phyloP scores from a whole-genome alignment of 73 alveolate genomes.

The Durusdinium trenchii region DNA sequence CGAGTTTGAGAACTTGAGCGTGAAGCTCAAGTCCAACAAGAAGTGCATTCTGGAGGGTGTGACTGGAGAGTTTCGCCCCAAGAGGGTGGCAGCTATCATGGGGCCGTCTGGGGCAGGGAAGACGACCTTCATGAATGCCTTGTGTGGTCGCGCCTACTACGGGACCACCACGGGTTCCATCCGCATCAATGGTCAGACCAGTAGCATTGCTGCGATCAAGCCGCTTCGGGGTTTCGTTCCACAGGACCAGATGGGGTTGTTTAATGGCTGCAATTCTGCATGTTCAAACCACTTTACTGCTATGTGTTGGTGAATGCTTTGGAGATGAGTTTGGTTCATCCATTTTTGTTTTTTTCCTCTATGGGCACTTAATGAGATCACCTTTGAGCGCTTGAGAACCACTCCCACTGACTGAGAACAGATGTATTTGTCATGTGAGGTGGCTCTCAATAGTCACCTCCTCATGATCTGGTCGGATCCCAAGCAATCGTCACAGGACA shows the following conservation, averaged over 20 bases:
- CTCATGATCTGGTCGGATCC: no score
- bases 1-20: conserved; percentile 83
- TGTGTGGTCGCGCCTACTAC: conserved; percentile 90
- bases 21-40: conserved; percentile 46
- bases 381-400: no score
- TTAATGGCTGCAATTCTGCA: no score
- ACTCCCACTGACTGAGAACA: no score
- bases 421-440: no score
- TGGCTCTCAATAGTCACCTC: no score
- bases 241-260: conserved; percentile 15
- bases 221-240: conserved; percentile 9
- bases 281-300: no score
- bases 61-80: conserved; percentile 80
- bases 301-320: no score
- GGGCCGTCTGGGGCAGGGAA: conserved; percentile 91
- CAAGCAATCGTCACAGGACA: no score
- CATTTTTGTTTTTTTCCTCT: no score
- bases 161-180: conserved; percentile 78
- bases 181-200: conserved; percentile 71
- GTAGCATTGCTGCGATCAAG: conserved; percentile 1
- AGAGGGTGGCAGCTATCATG: conserved; percentile 80
- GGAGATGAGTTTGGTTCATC: no score
- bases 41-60: conserved; percentile 79
- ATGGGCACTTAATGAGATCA: no score
- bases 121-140: conserved; percentile 90